Evolutionary conservation across 371 early-diverging fungal species (phyloP).

Genomic region (Actinomucor elegans): DNA sequence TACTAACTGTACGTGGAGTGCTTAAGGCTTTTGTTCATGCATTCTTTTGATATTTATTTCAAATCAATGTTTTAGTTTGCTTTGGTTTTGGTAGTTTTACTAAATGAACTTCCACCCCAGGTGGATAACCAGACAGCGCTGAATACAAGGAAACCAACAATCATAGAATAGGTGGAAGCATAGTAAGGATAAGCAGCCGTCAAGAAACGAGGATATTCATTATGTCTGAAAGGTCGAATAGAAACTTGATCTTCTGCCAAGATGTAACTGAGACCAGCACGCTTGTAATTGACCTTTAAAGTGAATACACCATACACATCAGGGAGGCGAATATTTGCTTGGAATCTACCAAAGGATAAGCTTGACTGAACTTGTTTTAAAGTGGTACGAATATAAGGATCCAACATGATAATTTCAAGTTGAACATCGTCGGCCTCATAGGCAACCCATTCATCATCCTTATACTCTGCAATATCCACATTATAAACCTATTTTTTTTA

Average conservation of each 20-base stretch:
- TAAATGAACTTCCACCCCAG: slow-evolving; percentile 23
- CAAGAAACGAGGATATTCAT: slow-evolving; percentile 94
- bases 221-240: slow-evolving; percentile 89
- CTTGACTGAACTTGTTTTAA: slow-evolving; percentile 51
- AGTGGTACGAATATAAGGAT: slow-evolving; percentile 90
- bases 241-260: slow-evolving; percentile 76
- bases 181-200: slow-evolving; percentile 94
- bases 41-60: neutral
- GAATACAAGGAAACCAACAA: slow-evolving; percentile 82
- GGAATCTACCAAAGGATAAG: slow-evolving; percentile 44
- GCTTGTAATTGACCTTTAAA: slow-evolving; percentile 88
- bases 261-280: slow-evolving; percentile 76
- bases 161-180: slow-evolving; percentile 80
- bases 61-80: slow-evolving; percentile 2
- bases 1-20: too few species aligned
- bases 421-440: slow-evolving; percentile 78
- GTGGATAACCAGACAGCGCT: slow-evolving; percentile 75
- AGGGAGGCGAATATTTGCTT: slow-evolving; percentile 73
- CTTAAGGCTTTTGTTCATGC: too few species aligned
- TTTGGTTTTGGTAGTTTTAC: slow-evolving; percentile 4
- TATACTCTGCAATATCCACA: slow-evolving; percentile 78
- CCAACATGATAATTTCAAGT: slow-evolving; percentile 93
- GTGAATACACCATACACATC: slow-evolving; percentile 97
- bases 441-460: slow-evolving; percentile 79
- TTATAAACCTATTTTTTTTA: slow-evolving; percentile 64